Percentiles rank a stretch among this genome's conserved stretches.
Conservation (phyloP, 768 basidiomycete species). For the Dacryopinax primogenitus region DNA sequence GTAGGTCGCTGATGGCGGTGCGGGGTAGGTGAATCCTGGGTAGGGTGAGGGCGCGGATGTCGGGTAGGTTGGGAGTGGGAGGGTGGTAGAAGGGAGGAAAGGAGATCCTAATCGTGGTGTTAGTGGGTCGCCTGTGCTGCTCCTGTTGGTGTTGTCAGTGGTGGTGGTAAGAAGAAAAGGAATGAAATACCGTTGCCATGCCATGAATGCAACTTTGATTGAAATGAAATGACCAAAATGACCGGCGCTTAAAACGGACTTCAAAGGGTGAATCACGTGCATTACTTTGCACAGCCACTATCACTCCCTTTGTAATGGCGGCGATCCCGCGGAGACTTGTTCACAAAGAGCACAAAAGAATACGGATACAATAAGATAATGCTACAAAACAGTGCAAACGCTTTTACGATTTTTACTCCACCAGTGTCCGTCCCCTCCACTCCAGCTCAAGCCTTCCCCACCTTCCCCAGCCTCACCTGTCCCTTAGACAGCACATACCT, state of each 20-base stretch:
- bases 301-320: no score
- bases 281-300: no score
- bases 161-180: background rate
- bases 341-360: background rate
- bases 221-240: no score
- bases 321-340: no score
- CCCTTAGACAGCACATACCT: background rate
- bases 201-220: no score
- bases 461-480: background rate
- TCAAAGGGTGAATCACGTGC: no score
- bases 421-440: no score
- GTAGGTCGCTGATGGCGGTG: background rate
- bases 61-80: background rate
- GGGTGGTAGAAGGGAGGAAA: background rate
- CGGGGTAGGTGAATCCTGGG: background rate
- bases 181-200: slow-evolving; percentile 1
- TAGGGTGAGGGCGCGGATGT: background rate
- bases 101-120: background rate
- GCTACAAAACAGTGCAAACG: background rate
- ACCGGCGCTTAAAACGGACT: no score
- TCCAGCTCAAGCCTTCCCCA: background rate
- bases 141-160: background rate
- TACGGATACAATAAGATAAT: background rate
- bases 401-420: background rate
- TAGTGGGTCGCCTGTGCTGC: background rate